Base-by-base conservation (phyloP, 2,329 filamentous ascomycete species). In the Ambrosiella cleistominuta region DNA sequence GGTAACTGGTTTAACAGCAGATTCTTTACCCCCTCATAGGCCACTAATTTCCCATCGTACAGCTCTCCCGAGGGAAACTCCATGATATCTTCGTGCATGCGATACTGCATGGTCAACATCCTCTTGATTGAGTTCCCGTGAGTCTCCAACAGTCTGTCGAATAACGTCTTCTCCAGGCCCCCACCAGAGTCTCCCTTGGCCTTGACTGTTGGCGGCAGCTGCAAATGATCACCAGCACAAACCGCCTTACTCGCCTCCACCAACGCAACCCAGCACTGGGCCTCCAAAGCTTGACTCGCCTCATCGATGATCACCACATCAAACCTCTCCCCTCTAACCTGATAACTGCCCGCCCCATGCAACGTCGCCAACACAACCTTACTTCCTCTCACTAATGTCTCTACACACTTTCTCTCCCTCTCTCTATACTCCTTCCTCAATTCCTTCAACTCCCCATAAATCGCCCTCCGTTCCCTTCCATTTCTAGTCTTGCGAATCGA, bases 31-130 rank as follows among this genome's bases (percentile, higher is more conserved):
- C 75, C 74, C 3, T 91, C 86, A 1, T 86, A 89, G 0, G 93
- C 91, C 2, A 90, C 72, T 1, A 98, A 78, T 65, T 84, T 83
- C 1, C 79, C 80, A 61, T 88, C 87, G 70, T 98, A 98, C 9
- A 97, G 75, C 66, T 91, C 83, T 62, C 86, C 79, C 0, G 91
- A 96, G 0, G 93, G 91, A 65, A 96, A 98, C 6, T 81, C 78
- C 90, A 97, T 97, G 65, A 98, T 97, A 57, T 76, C 82, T 66
- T 95, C 85, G 67, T 98, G 89, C 93, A 98, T 98, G 42, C 93
- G 88, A 69, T 98, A 98, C 71, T 98, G 93, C 3, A 86, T 95
- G 3, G 88, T 97, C 27, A 98, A 79, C 87, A 97, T 95, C 56
- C 86, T 78, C 72, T 97, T 97, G 71, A 98, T 89, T 3, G 74